phyloP scores from a whole-genome alignment of 257 asterid genomes.

The Scutellaria baicalensis region DNA sequence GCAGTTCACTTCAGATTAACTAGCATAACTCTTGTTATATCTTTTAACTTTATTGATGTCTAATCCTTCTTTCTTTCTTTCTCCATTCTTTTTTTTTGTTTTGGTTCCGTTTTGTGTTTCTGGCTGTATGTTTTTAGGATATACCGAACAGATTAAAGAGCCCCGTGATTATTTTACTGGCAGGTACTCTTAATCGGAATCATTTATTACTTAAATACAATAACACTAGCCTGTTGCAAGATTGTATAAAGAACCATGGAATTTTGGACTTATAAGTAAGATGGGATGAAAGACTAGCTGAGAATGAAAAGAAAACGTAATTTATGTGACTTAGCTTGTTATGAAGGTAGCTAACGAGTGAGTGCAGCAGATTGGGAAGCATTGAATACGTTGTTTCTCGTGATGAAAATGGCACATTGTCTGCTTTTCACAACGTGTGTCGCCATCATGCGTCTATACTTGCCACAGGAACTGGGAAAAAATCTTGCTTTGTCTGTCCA shows the following conservation, averaged over 20 bases:
- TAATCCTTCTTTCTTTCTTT: no score
- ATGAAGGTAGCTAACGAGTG: slow-evolving; percentile 18
- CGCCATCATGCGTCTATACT: slow-evolving; percentile 88
- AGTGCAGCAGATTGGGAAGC: slow-evolving; percentile 62
- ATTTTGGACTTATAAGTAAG: neutral
- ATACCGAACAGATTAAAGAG: slow-evolving; percentile 57
- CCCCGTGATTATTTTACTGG: slow-evolving; percentile 71
- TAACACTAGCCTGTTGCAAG: neutral
- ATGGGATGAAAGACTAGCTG: neutral
- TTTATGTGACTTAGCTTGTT: neutral
- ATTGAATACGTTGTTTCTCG: slow-evolving; percentile 72
- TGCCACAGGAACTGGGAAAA: slow-evolving; percentile 66
- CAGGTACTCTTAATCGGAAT: slow-evolving; percentile 37
- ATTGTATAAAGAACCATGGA: neutral
- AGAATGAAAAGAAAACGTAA: neutral
- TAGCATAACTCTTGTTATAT: no score
- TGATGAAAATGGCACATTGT: slow-evolving; percentile 52
- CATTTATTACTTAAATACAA: neutral
- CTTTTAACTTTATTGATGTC: no score
- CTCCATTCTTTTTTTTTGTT: neutral
- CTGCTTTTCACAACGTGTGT: slow-evolving; percentile 84
- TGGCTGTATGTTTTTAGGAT: slow-evolving; percentile 33
- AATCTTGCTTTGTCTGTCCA: slow-evolving; percentile 80
- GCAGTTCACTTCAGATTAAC: no score
- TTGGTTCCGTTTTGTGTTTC: neutral